Evolutionary conservation across 1,284 basidiomycete genomes (phyloP).

Genomic region (Tilletia walkeri): DNA sequence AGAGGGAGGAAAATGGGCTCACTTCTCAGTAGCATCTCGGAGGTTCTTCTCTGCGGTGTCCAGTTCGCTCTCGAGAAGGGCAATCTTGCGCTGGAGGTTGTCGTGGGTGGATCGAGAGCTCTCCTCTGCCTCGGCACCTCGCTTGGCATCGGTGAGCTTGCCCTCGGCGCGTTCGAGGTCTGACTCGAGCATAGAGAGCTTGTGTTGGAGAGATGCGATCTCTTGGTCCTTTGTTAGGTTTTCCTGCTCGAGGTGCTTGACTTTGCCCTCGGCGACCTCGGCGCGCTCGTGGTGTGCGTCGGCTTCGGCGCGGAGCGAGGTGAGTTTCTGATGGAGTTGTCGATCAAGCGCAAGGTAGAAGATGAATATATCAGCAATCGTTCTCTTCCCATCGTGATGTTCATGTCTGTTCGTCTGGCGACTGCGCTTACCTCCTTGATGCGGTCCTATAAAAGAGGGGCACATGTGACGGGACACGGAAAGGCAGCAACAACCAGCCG

Average conservation of each 20-base stretch:
- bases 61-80: constrained; percentile 89
- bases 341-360: too few relatives aligned
- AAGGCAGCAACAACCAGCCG: too few relatives aligned
- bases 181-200: constrained; percentile 68
- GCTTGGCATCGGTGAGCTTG: constrained; percentile 73
- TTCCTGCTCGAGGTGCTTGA: constrained; percentile 67
- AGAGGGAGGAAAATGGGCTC: constrained; percentile 55
- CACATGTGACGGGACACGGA: not conserved
- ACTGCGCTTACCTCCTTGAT: constrained; percentile 61
- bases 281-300: constrained; percentile 66
- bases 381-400: not conserved
- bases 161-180: constrained; percentile 76
- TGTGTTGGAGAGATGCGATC: constrained; percentile 78
- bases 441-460: constrained; percentile 58
- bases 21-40: constrained; percentile 97
- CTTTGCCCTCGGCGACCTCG: constrained; percentile 50
- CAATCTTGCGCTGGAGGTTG: constrained; percentile 77
- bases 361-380: not conserved
- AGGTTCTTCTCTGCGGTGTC: constrained; percentile 94
- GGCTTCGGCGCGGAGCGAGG: constrained; percentile 76
- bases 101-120: constrained; percentile 73
- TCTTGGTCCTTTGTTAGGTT: constrained; percentile 84
- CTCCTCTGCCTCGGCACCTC: constrained; percentile 71
- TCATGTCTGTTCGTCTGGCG: not conserved
- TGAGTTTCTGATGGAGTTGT: constrained; percentile 59